A percentile compares a stretch with the other conserved stretches of the same genome.
These are phyloP conservation scores for Tillandsia leiboldiana DNA, from an alignment of 176 grass and related monocot species.

Conservation along the genomic window DNA sequence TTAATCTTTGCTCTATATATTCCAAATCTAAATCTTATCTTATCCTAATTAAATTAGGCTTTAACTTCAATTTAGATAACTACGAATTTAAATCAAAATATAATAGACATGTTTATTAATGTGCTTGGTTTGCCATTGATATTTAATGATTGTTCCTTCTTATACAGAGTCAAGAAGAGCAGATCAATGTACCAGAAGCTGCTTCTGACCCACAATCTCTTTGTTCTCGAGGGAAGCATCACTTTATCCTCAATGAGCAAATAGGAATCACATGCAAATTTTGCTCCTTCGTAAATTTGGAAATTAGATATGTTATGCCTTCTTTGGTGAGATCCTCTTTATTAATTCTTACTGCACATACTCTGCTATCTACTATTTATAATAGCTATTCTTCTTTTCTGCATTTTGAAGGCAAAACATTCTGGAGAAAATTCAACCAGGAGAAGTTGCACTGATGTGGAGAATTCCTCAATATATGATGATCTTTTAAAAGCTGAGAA, in stretches of 20 bases:
- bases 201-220: neutral
- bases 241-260: constrained; percentile 56
- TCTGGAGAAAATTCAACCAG: neutral
- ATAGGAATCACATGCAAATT: constrained; percentile 54
- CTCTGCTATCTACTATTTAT: neutral
- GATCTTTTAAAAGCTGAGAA: constrained; percentile 4
- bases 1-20: too few relatives aligned
- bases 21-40: too few relatives aligned
- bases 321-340: constrained; percentile 39
- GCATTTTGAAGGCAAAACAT: neutral
- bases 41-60: too few relatives aligned
- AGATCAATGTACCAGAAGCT: constrained; percentile 2
- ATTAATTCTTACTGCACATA: neutral
- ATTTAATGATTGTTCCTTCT: neutral
- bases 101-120: neutral
- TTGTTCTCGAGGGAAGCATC: constrained; percentile 45
- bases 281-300: constrained; percentile 40
- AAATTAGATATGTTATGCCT: constrained; percentile 62
- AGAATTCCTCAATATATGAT: constrained; percentile 9
- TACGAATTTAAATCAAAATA: neutral
- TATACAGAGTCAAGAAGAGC: constrained; percentile 22
- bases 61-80: neutral
- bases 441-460: constrained; percentile 1
- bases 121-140: neutral
- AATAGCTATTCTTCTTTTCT: constrained; percentile 1